These are phyloP conservation scores for Boletus rubescentipes DNA, from an alignment of 768 basidiomycete genomes.

Conservation along the genomic window DNA sequence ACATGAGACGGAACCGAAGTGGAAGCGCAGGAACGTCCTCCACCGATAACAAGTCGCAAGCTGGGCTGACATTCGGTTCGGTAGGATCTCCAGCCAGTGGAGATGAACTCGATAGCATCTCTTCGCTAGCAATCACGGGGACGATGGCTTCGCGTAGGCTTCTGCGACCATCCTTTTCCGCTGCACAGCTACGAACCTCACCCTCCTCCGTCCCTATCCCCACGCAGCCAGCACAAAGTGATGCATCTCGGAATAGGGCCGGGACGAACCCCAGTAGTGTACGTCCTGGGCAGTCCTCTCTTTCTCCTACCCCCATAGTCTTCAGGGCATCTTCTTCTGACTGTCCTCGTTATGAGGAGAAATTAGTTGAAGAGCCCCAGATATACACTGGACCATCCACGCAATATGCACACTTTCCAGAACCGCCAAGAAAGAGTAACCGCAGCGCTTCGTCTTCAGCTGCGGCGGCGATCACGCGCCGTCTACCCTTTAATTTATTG, in stretches of 20 bases:
- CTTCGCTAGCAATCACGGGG: slow-evolving; percentile 47
- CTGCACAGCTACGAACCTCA: slow-evolving; percentile 66
- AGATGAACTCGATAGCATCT: slow-evolving; percentile 53
- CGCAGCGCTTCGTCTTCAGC: slow-evolving; percentile 42
- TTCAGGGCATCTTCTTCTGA: slow-evolving; percentile 60
- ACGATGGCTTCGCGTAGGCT: slow-evolving; percentile 56
- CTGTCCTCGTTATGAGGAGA: slow-evolving; percentile 38
- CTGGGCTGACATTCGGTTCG: slow-evolving; percentile 47
- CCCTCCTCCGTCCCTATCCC: slow-evolving; percentile 38
- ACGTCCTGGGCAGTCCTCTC: slow-evolving; percentile 42
- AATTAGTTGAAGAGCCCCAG: slow-evolving; percentile 45
- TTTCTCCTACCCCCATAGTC: slow-evolving; percentile 41
- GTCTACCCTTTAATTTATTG: slow-evolving; percentile 68
- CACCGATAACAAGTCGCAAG: slow-evolving; percentile 65
- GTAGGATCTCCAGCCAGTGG: slow-evolving; percentile 52
- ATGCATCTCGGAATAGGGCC: slow-evolving; percentile 51
- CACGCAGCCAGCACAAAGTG: slow-evolving; percentile 41
- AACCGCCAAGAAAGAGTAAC: slow-evolving; percentile 53
- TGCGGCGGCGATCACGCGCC: slow-evolving; percentile 49
- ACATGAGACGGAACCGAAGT: slow-evolving; percentile 77
- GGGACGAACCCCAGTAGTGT: slow-evolving; percentile 62
- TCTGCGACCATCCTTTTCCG: slow-evolving; percentile 73
- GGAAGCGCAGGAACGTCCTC: slow-evolving; percentile 75
- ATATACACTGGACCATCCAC: slow-evolving; percentile 63
- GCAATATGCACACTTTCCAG: slow-evolving; percentile 71